phyloP scores from a whole-genome alignment of 352 stramenopile species.

The Pythium pyrilobum region DNA sequence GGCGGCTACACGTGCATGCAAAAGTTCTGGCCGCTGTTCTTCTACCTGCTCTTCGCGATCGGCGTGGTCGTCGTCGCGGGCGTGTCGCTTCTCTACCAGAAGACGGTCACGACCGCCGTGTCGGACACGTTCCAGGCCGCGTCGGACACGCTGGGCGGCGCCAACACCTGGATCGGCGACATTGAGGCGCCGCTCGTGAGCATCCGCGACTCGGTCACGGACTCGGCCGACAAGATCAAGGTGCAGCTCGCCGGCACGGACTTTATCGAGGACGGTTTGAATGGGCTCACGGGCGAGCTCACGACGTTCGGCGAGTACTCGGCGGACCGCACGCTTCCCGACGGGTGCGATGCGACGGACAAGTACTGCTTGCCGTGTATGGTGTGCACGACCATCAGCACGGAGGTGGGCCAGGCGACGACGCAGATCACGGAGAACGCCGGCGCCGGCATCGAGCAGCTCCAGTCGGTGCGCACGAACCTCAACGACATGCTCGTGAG shows the following conservation, averaged over 20 bases:
- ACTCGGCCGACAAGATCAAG: conserved; percentile 26
- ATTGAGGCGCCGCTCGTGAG: conserved; percentile 35
- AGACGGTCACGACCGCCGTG: conserved; percentile 37
- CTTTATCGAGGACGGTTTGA: conserved; percentile 41
- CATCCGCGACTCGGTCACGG: conserved; percentile 36
- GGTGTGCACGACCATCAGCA: conserved; percentile 37
- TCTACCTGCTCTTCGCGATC: conserved; percentile 57
- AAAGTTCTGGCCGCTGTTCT: conserved; percentile 59
- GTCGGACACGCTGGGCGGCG: conserved; percentile 31
- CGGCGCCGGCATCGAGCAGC: conserved; percentile 21
- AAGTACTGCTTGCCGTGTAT: conserved; percentile 29
- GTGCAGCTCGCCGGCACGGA: conserved; percentile 26
- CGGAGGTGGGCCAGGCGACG: conserved; percentile 17
- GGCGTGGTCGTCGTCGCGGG: conserved; percentile 41
- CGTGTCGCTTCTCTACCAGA: conserved; percentile 50
- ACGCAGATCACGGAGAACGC: conserved; percentile 37
- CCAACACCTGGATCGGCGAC: conserved; percentile 32
- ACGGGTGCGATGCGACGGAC: conserved; percentile 18
- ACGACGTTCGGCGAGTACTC: conserved; percentile 24
- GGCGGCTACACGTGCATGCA: conserved; percentile 64
- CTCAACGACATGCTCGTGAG: conserved; percentile 38
- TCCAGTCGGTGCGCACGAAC: conserved; percentile 27
- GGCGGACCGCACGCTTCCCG: conserved; percentile 24
- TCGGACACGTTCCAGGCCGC: conserved; percentile 38
- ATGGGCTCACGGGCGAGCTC: conserved; percentile 26